Evolutionary conservation across 129 eudicot species (phyloP).

Genomic region (Lactuca saligna): DNA sequence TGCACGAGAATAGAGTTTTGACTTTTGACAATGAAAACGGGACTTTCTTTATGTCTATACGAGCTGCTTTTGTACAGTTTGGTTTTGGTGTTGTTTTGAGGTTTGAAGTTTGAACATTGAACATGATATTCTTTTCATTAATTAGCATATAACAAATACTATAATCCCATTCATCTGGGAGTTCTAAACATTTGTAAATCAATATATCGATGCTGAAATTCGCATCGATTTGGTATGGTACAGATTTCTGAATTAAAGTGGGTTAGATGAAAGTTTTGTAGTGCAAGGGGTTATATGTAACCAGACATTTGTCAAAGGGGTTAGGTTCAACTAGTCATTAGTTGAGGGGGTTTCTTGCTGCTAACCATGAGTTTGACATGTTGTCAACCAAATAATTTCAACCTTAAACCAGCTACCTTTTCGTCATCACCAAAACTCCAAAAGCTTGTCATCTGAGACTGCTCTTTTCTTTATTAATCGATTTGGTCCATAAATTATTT

Average conservation of each 20-base stretch:
- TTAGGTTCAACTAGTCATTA: not conserved
- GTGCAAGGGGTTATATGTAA: constrained; percentile 8
- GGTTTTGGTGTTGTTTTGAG: constrained; percentile 1
- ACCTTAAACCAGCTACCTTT: constrained; percentile 15
- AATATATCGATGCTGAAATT: constrained; percentile 5
- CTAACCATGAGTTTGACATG: constrained; percentile 24
- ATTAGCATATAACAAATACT: not conserved
- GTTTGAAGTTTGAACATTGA: constrained; percentile 12
- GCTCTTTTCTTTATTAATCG: not conserved
- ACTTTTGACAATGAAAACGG: constrained; percentile 20
- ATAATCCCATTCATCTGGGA: constrained; percentile 13
- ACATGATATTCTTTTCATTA: constrained; percentile 23
- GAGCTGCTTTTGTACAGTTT: constrained; percentile 26
- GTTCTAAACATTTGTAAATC: constrained; percentile 10
- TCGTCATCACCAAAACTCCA: constrained; percentile 22
- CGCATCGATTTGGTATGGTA: not conserved
- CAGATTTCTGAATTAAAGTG: not conserved
- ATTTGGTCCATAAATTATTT: not conserved
- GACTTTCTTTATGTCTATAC: not conserved
- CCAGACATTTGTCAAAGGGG: not conserved
- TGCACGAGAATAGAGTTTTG: constrained; percentile 15
- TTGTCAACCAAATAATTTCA: constrained; percentile 8
- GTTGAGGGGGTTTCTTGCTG: not conserved
- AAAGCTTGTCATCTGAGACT: not conserved
- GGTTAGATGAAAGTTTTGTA: not conserved